Conservation (phyloP, 1,139 yeast species). For the Blastobotrys serpentis region DNA sequence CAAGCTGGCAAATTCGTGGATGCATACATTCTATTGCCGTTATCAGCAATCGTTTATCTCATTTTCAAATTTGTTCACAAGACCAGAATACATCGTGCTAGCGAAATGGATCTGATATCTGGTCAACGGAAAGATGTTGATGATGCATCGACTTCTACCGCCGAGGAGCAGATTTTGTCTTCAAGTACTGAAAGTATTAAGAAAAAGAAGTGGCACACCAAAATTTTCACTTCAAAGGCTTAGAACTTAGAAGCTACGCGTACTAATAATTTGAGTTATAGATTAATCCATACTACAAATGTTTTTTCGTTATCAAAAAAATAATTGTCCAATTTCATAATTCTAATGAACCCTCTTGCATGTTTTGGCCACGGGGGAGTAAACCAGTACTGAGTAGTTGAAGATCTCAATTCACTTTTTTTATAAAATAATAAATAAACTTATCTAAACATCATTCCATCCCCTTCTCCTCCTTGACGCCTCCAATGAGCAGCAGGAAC, state of each 20-base stretch:
- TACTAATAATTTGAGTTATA: not conserved
- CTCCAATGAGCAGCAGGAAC: conserved; percentile 68
- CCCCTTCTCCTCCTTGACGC: conserved; percentile 67
- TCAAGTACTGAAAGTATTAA: not conserved
- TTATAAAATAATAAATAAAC: not conserved
- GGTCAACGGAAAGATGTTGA: conserved; percentile 40
- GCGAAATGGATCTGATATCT: conserved; percentile 47
- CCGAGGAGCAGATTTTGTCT: not conserved
- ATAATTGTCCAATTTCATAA: too few relatives aligned
- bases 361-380: too few relatives aligned
- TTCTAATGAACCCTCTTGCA: too few relatives aligned
- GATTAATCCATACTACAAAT: too few relatives aligned
- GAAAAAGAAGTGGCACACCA: not conserved
- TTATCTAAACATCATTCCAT: conserved; percentile 64
- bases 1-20: conserved; percentile 60
- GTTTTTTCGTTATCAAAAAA: not conserved
- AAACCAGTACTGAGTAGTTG: too few relatives aligned
- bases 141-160: not conserved
- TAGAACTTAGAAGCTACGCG: not conserved
- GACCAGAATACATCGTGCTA: conserved; percentile 46
- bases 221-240: not conserved
- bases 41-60: conserved; percentile 48
- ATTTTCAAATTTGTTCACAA: conserved; percentile 44
- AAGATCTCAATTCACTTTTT: too few relatives aligned
- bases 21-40: conserved; percentile 61